These are phyloP conservation scores for Candida loeiensis DNA, from an alignment of 805 yeast species.

Conservation along the genomic window DNA sequence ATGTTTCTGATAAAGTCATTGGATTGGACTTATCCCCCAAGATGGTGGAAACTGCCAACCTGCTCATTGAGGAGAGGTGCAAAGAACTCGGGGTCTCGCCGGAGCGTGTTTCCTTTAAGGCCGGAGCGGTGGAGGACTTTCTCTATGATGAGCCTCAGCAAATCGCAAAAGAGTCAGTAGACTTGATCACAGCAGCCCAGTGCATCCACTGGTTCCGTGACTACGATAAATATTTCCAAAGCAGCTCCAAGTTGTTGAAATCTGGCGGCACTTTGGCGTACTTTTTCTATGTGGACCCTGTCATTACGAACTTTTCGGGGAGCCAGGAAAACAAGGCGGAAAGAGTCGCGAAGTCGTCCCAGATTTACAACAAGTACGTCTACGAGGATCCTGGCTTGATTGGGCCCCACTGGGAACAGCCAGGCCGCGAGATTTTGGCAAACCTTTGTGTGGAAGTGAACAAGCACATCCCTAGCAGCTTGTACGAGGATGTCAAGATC, in stretches of 20 bases:
- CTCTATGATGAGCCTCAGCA: slow-evolving; percentile 7
- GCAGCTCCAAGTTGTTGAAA: slow-evolving; percentile 33
- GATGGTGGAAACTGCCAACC: slow-evolving; percentile 45
- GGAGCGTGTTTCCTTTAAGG: slow-evolving; percentile 26
- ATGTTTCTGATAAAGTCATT: slow-evolving; percentile 33
- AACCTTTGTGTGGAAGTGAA: slow-evolving; percentile 40
- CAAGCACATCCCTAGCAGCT: slow-evolving; percentile 37
- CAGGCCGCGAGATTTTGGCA: slow-evolving; percentile 63
- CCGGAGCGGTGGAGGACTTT: slow-evolving; percentile 31
- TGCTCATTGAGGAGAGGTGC: slow-evolving; percentile 17
- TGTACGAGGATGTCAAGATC: slow-evolving; percentile 38
- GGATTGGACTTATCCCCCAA: slow-evolving; percentile 47
- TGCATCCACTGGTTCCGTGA: slow-evolving; percentile 42
- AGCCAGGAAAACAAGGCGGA: slow-evolving; percentile 11
- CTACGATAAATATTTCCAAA: slow-evolving; percentile 28
- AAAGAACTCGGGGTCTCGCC: slow-evolving; percentile 9
- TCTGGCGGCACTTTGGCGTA: slow-evolving; percentile 42
- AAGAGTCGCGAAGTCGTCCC: slow-evolving; percentile 19
- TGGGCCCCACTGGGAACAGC: slow-evolving; percentile 83
- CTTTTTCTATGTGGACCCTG: slow-evolving; percentile 42
- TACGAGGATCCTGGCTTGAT: slow-evolving; percentile 43
- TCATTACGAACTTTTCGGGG: slow-evolving; percentile 26
- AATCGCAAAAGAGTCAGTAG: slow-evolving; percentile 22
- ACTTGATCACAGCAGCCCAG: slow-evolving; percentile 41
- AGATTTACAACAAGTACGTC: slow-evolving; percentile 34